Evolutionary conservation across 257 asterid species (phyloP), one percentile per base, ranked within the genome.

Genomic region (Striga asiatica): DNA sequence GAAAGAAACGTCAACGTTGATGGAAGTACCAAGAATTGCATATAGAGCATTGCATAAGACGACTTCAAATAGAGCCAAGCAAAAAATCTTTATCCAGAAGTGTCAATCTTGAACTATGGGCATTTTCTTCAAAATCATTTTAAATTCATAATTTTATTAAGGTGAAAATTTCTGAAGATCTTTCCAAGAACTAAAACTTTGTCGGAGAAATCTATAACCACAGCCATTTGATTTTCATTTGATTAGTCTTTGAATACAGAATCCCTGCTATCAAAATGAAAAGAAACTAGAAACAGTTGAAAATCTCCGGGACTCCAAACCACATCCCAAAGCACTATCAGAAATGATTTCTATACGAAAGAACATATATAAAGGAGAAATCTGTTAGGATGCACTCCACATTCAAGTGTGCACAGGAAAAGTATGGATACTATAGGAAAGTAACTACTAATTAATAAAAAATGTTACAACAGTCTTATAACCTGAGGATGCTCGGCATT

Each of bases 401-500:
- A 41, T 16, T 24, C 24, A 53, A 34, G 52, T 13, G 39, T 13
- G 25, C 25, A 22, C 48, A 41, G 11, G 23, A 13, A 14, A 68
- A 66, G 28, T 2, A 39, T 22, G 17, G 34, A 39, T 27, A 53
- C 23, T 11, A 42, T 54, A 50, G 41, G 53, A 23, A 31, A 57
- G 45, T 23, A 32, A 60, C 3, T 55, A 13, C 39, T 25, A 56
- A 8, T 63, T 58, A 50, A 41, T 18, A 38, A 56, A 43, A 41
- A 58, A 25, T n/a, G 41, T n/a, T 35, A 10, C n/a, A 63, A 17
- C 60, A 72, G 71, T 42, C 27, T 25, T 62, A 38, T 46, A 66
- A 91, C 98, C 98, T 91, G 94, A 60, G 98, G 98, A 69, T 82
- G 98, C 69, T 91, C 98, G 9, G 98, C 98, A 61, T 91, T 91